Conservation (phyloP, 73 alveolate genomes). For the Uronychia setigera region DNA sequence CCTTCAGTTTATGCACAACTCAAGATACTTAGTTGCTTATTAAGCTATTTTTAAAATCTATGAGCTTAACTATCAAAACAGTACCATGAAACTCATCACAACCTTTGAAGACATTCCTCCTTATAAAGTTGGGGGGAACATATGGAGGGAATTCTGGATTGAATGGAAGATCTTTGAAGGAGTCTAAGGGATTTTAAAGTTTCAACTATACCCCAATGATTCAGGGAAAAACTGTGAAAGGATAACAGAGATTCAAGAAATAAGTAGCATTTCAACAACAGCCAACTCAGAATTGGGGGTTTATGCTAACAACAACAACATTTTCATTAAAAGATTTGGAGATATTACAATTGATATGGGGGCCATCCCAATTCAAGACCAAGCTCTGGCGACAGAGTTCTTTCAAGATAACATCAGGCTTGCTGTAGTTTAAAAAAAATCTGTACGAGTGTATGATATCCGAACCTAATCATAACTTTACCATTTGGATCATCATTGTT, state of each 20-base stretch:
- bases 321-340: not conserved
- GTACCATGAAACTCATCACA: no score
- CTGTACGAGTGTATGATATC: no score
- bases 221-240: not conserved
- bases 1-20: not conserved
- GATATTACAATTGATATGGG: not conserved
- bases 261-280: not conserved
- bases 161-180: not conserved
- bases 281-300: not conserved
- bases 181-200: not conserved
- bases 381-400: not conserved
- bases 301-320: not conserved
- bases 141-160: not conserved
- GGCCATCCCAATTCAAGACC: not conserved
- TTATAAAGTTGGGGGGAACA: no score
- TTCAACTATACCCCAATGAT: not conserved
- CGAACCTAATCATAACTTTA: no score
- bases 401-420: not conserved
- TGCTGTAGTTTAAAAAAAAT: not conserved
- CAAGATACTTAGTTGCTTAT: not conserved
- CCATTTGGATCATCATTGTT: no score
- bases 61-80: not conserved
- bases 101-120: no score
- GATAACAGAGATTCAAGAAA: not conserved
- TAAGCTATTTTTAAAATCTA: not conserved